Percentiles rank a stretch among this genome's conserved stretches.
phyloP scores from a whole-genome alignment of 208 protist genomes.

The Naegleria gruberi region DNA sequence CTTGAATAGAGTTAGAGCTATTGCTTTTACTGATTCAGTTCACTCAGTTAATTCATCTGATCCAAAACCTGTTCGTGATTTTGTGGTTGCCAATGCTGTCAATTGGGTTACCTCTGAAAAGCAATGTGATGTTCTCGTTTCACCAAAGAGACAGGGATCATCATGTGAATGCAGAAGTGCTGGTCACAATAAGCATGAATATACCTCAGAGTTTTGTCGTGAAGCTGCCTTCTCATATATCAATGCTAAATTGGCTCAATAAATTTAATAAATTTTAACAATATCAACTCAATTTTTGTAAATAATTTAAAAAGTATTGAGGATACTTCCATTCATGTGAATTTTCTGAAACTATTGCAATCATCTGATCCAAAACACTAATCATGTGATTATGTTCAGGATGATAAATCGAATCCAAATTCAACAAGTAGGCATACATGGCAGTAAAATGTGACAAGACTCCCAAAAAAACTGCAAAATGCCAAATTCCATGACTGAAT shows the following conservation, averaged over 20 bases:
- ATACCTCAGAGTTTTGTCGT: not conserved
- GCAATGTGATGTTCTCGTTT: not conserved
- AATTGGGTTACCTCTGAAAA: conserved; percentile 8
- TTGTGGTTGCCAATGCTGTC: not conserved
- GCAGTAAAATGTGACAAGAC: not conserved
- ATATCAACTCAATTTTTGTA: too few species aligned
- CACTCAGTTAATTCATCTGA: not conserved
- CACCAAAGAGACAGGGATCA: not conserved
- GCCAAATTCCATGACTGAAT: not conserved
- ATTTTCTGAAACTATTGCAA: not conserved
- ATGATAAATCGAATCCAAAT: not conserved
- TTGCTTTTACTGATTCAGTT: conserved; percentile 16
- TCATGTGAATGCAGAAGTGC: not conserved
- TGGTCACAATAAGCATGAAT: not conserved
- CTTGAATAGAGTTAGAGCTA: not conserved
- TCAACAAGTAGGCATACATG: not conserved
- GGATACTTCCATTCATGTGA: not conserved
- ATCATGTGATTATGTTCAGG: not conserved
- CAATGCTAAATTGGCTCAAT: not conserved
- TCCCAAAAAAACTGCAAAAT: not conserved
- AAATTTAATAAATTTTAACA: too few species aligned
- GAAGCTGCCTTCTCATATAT: not conserved
- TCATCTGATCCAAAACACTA: not conserved
- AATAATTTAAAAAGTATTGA: not conserved
- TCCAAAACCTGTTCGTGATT: not conserved